Conservation (phyloP, 768 basidiomycete genomes). For the Suillus bovinus region DNA sequence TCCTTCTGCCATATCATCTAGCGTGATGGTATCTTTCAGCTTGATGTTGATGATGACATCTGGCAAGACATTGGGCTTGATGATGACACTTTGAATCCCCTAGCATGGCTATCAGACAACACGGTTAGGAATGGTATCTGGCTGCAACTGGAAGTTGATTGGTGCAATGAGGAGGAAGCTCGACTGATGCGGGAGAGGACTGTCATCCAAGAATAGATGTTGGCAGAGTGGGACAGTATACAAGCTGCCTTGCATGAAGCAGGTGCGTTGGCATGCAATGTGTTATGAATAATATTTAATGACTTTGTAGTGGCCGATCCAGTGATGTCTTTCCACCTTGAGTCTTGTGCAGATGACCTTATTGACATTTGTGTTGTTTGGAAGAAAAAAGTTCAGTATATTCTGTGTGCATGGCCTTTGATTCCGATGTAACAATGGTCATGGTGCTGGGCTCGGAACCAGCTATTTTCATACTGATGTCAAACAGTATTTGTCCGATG, state of each 20-base stretch:
- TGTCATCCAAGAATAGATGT: neutral
- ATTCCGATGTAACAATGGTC: too few species aligned
- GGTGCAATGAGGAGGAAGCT: neutral
- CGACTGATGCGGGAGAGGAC: neutral
- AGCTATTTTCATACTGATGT: too few species aligned
- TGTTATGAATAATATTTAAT: too few species aligned
- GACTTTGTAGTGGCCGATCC: neutral
- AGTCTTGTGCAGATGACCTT: neutral
- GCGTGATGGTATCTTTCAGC: neutral
- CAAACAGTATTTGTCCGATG: too few species aligned
- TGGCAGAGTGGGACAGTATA: too few species aligned
- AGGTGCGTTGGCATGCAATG: neutral
- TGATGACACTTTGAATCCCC: neutral
- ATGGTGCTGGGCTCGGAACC: too few species aligned
- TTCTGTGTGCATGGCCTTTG: constrained; percentile 1
- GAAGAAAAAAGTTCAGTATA: constrained; percentile 6
- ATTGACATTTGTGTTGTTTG: neutral
- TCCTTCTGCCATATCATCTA: constrained; percentile 11
- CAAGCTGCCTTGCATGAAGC: too few species aligned
- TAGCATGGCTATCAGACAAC: neutral
- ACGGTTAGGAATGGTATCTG: neutral
- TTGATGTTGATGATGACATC: neutral
- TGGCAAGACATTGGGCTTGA: neutral
- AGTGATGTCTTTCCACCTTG: constrained; percentile 6
- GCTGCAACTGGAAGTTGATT: neutral